Conservation (phyloP, 352 stramenopile species). For the Peronospora destructor region DNA sequence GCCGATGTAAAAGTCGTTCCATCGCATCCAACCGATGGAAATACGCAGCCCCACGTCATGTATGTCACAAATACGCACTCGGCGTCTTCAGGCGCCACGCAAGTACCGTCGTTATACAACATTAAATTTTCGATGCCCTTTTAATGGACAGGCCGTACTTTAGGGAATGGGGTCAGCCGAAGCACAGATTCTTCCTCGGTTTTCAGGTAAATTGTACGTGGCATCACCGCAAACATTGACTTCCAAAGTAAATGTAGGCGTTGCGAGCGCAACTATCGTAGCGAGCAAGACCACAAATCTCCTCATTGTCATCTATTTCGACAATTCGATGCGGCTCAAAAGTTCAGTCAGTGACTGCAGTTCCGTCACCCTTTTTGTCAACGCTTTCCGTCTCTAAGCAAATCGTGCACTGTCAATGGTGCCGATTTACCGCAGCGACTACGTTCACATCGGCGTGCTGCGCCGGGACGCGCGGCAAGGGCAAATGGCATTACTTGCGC, state of each 20-base stretch:
- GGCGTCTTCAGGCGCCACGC: constrained; percentile 36
- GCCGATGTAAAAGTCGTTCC: constrained; percentile 5
- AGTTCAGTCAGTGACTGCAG: too few relatives aligned
- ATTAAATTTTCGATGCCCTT: constrained; percentile 25
- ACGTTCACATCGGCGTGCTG: too few relatives aligned
- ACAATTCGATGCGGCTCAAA: too few relatives aligned
- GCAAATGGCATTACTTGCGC: too few relatives aligned
- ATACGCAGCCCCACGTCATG: constrained; percentile 35
- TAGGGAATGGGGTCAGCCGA: constrained; percentile 26
- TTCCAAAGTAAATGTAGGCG: constrained; percentile 15
- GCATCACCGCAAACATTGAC: constrained; percentile 42
- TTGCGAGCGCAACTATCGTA: constrained; percentile 4
- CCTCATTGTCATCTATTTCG: neutral
- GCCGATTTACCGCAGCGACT: too few relatives aligned
- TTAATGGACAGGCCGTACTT: constrained; percentile 28
- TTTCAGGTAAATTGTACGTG: constrained; percentile 32
- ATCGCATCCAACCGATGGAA: constrained; percentile 22
- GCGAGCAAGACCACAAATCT: constrained; percentile 3
- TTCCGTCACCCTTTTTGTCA: too few relatives aligned
- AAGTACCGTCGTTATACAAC: constrained; percentile 11
- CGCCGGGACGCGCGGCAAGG: too few relatives aligned
- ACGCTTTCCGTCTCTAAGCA: too few relatives aligned
- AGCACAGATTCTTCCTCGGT: constrained; percentile 40
- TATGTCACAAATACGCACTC: constrained; percentile 37
- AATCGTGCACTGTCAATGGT: too few relatives aligned